Percentiles rank a stretch among this genome's conserved stretches.
phyloP scores from a whole-genome alignment of 768 basidiomycete species.

The Hygrocybe punicea region DNA sequence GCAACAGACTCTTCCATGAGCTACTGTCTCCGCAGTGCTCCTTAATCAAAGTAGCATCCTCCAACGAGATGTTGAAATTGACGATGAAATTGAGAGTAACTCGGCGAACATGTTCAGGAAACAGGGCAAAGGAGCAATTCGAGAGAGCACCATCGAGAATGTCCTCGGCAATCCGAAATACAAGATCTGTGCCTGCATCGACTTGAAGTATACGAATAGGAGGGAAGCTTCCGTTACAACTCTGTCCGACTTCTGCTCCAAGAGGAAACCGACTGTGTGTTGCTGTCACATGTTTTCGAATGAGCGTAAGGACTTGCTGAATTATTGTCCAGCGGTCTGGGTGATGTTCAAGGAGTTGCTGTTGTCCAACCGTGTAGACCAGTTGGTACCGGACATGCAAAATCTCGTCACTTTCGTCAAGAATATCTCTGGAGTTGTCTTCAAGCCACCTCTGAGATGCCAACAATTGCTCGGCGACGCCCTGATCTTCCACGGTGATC shows the following conservation, averaged over 20 bases:
- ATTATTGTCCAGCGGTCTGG: constrained; percentile 43
- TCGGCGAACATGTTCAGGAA: constrained; percentile 14
- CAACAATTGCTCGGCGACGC: constrained; percentile 21
- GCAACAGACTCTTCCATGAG: constrained; percentile 38
- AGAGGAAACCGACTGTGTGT: constrained; percentile 16
- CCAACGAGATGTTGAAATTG: not conserved
- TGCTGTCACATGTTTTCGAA: constrained; percentile 13
- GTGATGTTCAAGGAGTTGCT: constrained; percentile 36
- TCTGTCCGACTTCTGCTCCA: constrained; percentile 20
- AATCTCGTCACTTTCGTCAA: constrained; percentile 50
- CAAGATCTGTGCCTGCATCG: constrained; percentile 16
- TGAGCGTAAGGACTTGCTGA: constrained; percentile 37
- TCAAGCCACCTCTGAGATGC: constrained; percentile 27
- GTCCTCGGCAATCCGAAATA: constrained; percentile 14
- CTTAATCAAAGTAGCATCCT: constrained; percentile 12
- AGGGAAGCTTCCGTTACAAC: constrained; percentile 4
- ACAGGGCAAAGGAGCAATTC: constrained; percentile 17
- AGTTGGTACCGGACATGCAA: constrained; percentile 47
- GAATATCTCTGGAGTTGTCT: constrained; percentile 34
- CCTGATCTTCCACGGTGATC: not conserved
- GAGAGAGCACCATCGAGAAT: constrained; percentile 20
- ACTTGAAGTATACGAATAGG: constrained; percentile 18
- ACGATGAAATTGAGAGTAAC: constrained; percentile 25
- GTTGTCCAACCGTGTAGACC: constrained; percentile 44
- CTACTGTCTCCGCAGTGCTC: constrained; percentile 13